These are phyloP conservation scores for Chenopodium formosanum DNA, from an alignment of 148 eudicot species.

Conservation along the genomic window DNA sequence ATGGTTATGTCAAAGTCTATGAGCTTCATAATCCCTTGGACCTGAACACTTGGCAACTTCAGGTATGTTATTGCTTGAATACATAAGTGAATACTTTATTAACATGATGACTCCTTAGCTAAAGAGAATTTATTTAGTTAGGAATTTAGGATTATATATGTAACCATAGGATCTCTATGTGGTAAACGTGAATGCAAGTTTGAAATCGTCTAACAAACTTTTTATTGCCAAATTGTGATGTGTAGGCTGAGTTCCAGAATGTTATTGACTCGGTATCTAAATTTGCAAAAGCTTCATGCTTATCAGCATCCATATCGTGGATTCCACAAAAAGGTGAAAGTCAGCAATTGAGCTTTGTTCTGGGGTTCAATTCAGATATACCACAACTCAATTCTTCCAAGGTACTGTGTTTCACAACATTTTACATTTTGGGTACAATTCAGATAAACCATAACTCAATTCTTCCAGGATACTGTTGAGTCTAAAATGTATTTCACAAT, in stretches of 20 bases:
- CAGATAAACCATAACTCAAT: constrained; percentile 61
- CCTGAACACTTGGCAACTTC: constrained; percentile 87
- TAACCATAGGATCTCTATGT: not conserved
- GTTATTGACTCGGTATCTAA: constrained; percentile 75
- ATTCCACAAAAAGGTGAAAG: constrained; percentile 64
- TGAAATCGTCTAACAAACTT: constrained; percentile 5
- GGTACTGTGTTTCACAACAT: constrained; percentile 29
- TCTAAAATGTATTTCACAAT: not conserved
- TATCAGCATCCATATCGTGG: constrained; percentile 88
- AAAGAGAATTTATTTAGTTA: not conserved
- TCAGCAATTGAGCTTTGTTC: constrained; percentile 80
- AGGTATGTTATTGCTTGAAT: constrained; percentile 45
- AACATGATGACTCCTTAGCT: not conserved
- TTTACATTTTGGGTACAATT: constrained; percentile 46
- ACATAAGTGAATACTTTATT: not conserved
- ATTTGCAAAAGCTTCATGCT: constrained; percentile 60
- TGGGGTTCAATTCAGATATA: constrained; percentile 74
- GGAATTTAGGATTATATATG: not conserved
- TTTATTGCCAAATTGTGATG: constrained; percentile 3
- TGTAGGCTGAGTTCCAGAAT: constrained; percentile 92
- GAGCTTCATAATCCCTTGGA: constrained; percentile 80
- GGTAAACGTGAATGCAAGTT: not conserved
- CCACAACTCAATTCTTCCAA: constrained; percentile 70
- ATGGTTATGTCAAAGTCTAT: constrained; percentile 74
- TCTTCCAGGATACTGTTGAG: constrained; percentile 57